Percentiles rank a stretch among this genome's conserved stretches.
Evolutionary conservation across 2,329 filamentous ascomycete species (phyloP).

Genomic region (Ophiostoma himal-ulmi): DNA sequence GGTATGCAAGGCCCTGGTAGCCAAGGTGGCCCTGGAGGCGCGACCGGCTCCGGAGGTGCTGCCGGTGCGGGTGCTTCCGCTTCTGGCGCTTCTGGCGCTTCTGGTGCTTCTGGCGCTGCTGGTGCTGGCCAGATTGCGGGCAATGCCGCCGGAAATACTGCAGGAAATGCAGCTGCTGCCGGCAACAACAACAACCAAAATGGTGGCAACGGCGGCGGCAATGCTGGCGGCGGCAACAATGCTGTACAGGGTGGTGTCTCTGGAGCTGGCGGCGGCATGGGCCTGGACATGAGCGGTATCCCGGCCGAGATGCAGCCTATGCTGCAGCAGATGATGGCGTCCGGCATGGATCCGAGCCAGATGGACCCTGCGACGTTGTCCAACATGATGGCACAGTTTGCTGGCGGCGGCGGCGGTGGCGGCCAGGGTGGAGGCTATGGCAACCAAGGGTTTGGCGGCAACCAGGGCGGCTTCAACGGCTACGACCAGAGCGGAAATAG

Average conservation of each 20-base stretch:
- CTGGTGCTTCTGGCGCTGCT: neutral
- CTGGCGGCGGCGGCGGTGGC: constrained; percentile 39
- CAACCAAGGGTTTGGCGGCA: constrained; percentile 34
- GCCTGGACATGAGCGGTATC: constrained; percentile 39
- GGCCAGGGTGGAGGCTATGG: constrained; percentile 41
- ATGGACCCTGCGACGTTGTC: constrained; percentile 57
- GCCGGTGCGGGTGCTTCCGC: neutral
- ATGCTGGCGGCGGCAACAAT: neutral
- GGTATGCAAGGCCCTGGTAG: constrained; percentile 34
- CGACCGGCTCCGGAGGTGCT: neutral
- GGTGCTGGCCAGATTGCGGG: neutral
- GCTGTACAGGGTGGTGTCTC: neutral
- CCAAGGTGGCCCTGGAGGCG: neutral
- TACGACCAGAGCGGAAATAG: constrained; percentile 36
- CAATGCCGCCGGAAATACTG: neutral
- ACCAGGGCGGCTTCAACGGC: constrained; percentile 34
- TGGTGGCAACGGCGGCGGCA: neutral
- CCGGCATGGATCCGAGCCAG: constrained; percentile 59
- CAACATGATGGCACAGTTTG: constrained; percentile 56
- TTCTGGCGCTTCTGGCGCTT: neutral
- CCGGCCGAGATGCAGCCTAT: constrained; percentile 61
- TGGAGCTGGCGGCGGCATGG: neutral
- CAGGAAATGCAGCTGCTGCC: neutral
- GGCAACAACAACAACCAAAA: neutral
- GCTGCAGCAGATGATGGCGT: constrained; percentile 65